phyloP scores from a whole-genome alignment of 768 basidiomycete genomes.

The Suillus bovinus region DNA sequence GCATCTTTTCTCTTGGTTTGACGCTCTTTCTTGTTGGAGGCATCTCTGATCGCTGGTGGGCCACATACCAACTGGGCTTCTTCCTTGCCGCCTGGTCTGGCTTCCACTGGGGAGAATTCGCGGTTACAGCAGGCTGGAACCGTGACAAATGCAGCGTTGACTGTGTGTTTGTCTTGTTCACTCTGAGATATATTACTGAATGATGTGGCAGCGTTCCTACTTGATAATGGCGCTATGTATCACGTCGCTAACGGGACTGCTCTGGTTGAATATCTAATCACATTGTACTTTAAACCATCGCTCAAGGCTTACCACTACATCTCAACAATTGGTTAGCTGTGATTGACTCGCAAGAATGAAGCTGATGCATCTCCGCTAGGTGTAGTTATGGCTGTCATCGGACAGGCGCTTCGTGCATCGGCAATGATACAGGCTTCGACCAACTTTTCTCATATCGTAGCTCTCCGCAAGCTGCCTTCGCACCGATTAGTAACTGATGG shows the following conservation, averaged over 20 bases:
- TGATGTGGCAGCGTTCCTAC: constrained; percentile 70
- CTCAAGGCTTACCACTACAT: constrained; percentile 62
- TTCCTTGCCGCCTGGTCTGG: constrained; percentile 81
- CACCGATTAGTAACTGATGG: constrained; percentile 88
- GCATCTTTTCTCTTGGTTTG: constrained; percentile 58
- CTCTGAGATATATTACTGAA: not conserved
- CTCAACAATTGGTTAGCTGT: constrained; percentile 53
- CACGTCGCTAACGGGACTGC: constrained; percentile 82
- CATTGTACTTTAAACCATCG: constrained; percentile 63
- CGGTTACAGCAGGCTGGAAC: constrained; percentile 96
- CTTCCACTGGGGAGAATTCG: constrained; percentile 95
- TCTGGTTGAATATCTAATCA: constrained; percentile 76
- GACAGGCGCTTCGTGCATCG: constrained; percentile 77
- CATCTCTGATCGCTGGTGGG: constrained; percentile 52
- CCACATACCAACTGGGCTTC: constrained; percentile 76
- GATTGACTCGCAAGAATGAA: not conserved
- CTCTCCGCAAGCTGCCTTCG: constrained; percentile 64
- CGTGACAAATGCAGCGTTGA: constrained; percentile 88
- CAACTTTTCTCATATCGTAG: constrained; percentile 92
- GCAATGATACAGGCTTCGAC: constrained; percentile 98
- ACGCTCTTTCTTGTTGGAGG: constrained; percentile 51
- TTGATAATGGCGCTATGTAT: constrained; percentile 88
- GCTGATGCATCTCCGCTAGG: constrained; percentile 44
- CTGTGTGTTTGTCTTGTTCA: constrained; percentile 56
- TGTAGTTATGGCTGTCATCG: constrained; percentile 57